phyloP scores from a whole-genome alignment of 306 rosid species.

The Quercus parvula region DNA sequence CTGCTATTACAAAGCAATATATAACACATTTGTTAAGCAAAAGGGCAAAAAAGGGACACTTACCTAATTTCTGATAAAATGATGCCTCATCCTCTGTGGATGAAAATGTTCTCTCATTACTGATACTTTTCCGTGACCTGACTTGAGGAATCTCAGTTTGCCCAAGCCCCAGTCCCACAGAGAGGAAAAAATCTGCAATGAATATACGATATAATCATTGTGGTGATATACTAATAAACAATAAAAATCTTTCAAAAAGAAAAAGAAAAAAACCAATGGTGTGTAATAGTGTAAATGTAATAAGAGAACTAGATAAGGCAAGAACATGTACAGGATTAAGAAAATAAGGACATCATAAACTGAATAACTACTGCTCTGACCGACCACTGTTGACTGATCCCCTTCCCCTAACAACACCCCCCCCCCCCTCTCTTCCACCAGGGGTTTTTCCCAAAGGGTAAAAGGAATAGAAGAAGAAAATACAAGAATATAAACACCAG shows the following conservation, averaged over 20 bases:
- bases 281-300: background rate
- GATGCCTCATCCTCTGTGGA: slow-evolving; percentile 63
- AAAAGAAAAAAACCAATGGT: background rate
- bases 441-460: background rate
- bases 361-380: background rate
- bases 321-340: background rate
- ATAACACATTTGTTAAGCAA: background rate
- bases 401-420: background rate
- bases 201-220: slow-evolving; percentile 17
- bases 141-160: slow-evolving; percentile 61
- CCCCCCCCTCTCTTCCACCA: background rate
- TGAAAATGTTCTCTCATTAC: slow-evolving; percentile 90
- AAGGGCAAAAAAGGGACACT: slow-evolving; percentile 18
- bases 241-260: background rate
- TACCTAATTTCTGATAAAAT: slow-evolving; percentile 58
- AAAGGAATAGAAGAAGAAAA: background rate
- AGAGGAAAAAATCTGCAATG: slow-evolving; percentile 74
- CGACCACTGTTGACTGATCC: background rate
- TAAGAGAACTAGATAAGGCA: background rate
- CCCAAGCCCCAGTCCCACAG: slow-evolving; percentile 94
- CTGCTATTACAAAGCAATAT: background rate
- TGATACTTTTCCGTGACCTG: slow-evolving; percentile 77
- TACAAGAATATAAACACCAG: background rate
- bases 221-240: background rate
- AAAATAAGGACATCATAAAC: background rate